Conservation (phyloP, 2,329 filamentous ascomycete species). For the Aureobasidium sp. region DNA sequence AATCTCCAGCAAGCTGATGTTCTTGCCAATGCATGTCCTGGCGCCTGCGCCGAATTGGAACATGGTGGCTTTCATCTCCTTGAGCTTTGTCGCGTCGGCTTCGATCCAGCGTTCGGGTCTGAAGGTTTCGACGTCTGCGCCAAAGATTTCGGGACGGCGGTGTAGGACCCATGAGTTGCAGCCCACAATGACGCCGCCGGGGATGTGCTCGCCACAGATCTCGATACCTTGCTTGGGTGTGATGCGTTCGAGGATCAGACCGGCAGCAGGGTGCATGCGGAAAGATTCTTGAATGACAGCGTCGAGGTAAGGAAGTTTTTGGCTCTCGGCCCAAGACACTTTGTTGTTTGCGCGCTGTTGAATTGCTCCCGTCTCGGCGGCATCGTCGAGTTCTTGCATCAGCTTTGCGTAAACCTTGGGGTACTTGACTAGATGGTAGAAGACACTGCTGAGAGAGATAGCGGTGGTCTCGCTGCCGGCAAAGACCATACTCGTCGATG, state of each 20-base stretch:
- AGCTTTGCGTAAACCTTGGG: conserved; percentile 50
- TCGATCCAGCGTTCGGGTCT: conserved; percentile 62
- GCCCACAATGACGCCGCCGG: conserved; percentile 66
- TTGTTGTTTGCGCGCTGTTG: conserved; percentile 44
- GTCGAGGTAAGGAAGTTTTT: conserved; percentile 67
- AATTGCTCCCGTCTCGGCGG: conserved; percentile 45
- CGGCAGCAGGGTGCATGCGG: conserved; percentile 66
- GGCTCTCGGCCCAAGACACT: conserved; percentile 63
- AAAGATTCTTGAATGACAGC: conserved; percentile 74
- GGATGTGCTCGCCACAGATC: conserved; percentile 56
- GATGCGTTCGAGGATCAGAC: conserved; percentile 65
- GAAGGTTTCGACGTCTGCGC: conserved; percentile 56
- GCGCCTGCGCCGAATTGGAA: conserved; percentile 62
- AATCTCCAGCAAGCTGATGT: conserved; percentile 44
- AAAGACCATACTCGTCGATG: conserved; percentile 64
- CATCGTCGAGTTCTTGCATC: conserved; percentile 56
- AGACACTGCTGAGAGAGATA: conserved; percentile 63
- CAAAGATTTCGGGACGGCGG: conserved; percentile 60
- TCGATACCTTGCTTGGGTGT: conserved; percentile 59
- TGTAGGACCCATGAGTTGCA: conserved; percentile 72
- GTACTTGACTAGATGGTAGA: conserved; percentile 66
- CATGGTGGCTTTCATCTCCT: conserved; percentile 63
- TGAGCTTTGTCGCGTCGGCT: conserved; percentile 48
- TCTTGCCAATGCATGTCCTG: conserved; percentile 59
- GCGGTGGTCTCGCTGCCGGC: conserved; percentile 76